Conservation (phyloP, 2,329 filamentous ascomycete species). For the Aspergillus novofumigatus region DNA sequence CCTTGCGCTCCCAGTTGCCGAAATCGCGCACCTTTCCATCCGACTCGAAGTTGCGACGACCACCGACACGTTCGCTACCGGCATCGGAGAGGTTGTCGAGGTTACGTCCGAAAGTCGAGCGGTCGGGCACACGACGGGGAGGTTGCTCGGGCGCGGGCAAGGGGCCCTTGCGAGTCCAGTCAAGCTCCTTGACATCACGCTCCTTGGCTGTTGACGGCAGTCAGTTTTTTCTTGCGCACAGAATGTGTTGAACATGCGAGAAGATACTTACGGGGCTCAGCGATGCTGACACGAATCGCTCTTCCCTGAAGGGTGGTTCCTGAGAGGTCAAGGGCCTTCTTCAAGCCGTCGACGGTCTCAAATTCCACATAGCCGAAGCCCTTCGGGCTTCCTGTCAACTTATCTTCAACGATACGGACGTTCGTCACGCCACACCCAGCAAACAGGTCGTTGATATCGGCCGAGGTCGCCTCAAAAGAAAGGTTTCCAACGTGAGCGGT, state of each 20-base stretch:
- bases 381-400: slow-evolving; percentile 88
- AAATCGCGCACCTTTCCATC: slow-evolving; percentile 78
- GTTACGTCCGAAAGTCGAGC: slow-evolving; percentile 52
- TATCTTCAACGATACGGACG: slow-evolving; percentile 95
- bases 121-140: slow-evolving; percentile 52
- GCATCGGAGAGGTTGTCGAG: slow-evolving; percentile 53
- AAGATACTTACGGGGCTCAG: slow-evolving; percentile 77
- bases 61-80: slow-evolving; percentile 62
- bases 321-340: slow-evolving; percentile 81
- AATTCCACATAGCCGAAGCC: slow-evolving; percentile 99
- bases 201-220: slow-evolving; percentile 67
- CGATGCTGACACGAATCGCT: slow-evolving; percentile 88
- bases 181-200: slow-evolving; percentile 74
- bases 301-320: slow-evolving; percentile 81
- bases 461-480: slow-evolving; percentile 85
- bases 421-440: slow-evolving; percentile 77
- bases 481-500: slow-evolving; percentile 96
- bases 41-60: slow-evolving; percentile 62
- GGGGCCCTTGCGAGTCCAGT: slow-evolving; percentile 92
- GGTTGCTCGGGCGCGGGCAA: slow-evolving; percentile 74
- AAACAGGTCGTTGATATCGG: slow-evolving; percentile 83
- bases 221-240: slow-evolving; percentile 28
- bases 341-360: slow-evolving; percentile 77
- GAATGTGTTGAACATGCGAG: not conserved
- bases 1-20: slow-evolving; percentile 90